Evolutionary conservation across 139 green algal species (phyloP), one percentile per base, ranked within the genome.

Genomic region (Marvania coccoides): DNA sequence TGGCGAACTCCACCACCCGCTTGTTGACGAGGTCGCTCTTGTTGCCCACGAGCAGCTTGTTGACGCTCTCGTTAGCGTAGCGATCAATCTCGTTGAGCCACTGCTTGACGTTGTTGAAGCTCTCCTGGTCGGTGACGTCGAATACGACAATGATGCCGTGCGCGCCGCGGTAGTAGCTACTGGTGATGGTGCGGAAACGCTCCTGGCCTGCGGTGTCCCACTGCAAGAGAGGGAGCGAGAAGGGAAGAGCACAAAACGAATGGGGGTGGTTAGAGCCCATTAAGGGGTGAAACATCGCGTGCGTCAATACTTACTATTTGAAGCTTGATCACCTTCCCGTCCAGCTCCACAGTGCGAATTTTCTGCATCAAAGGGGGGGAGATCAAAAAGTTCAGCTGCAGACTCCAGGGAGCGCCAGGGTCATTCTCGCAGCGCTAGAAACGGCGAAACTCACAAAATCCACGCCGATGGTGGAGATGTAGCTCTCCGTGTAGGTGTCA

Each of bases 141-240:
- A 99, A 99, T 54, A 99, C 94, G 24, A 98, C 92, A 64, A 99
- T 99, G 75, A 98, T 98, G 45, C 94, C 94, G 72, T 99, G 93
- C 6, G 93, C 94, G 31, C 94, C 94, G 29, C 91, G 80, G 76
- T 99, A 99, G 81, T 99, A 99, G 69, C 81, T 94, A 80, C 82
- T 93, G 30, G 94, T 99, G 70, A 99, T 99, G 24, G 94, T 98
- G 30, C 94, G 79, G 83, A 99, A 99, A 19, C 95, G 83, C 79
- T 99, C 94, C 69, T 99, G 94, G 7, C 94, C 94, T 30, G 94
- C 94, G 31, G 94, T 99, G 77, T 99, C 94, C 94, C 94, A 99
- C 88, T 97, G 86, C 76, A 67, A 0, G 19, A 30, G 36, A 42
- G 4, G 15, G 39, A 37, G 13, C 31, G 23, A 35, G 10, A 46